Base-by-base conservation (phyloP, 202 grass and related monocot species). In the Alloteropsis angusta region DNA sequence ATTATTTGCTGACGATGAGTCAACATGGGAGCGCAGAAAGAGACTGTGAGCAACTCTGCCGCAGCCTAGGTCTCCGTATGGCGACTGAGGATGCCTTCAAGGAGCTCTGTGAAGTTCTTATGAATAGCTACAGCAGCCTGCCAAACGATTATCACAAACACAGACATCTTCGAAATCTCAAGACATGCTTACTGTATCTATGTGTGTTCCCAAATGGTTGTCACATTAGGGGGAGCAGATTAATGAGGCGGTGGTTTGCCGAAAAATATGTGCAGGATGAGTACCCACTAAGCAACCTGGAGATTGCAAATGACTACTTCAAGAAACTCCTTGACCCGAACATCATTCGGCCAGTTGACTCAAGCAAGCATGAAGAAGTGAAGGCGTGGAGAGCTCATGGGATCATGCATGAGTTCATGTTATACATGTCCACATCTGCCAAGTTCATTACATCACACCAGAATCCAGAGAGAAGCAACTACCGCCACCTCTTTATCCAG, bases 321-420 rank as follows among this genome's bases (percentile, higher is more conserved):
- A 2, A 16, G 49, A 15, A 68, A n/a, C 48, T 79, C 9, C 15
- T 79, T 19, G 77, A 79, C 23, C 15, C 15, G 16, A 56, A n/a
- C 54, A 79, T 56, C 62, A 54, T 79, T 21, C 5, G 13, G 36
- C 36, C 36, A 4, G 57, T 68, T 1, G 16, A 68, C 5, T 2
- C 37, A 34, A 79, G 62, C 34, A 68, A 44, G 5, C 28, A 68
- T 34, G 8, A 1, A 28, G 44, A 56, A 1, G 62, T 43, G 35
- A 79, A 79, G 23, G 57, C 62, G 0, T 79, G 63, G 37, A 79
- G 10, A 68, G 49, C 76, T 68, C 49, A 79, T 19, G 23, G 63
- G 10, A 79, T 79, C 5, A 44, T 79, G 18, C 76, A 79, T 0
- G 63, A 79, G 15, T 79, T 79, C 62, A 18, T 79, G 63, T 36